A percentile compares a stretch with the other conserved stretches of the same genome.
Evolutionary conservation across 73 alveolate genomes (phyloP).

Genomic region (Blepharisma stoltei): DNA sequence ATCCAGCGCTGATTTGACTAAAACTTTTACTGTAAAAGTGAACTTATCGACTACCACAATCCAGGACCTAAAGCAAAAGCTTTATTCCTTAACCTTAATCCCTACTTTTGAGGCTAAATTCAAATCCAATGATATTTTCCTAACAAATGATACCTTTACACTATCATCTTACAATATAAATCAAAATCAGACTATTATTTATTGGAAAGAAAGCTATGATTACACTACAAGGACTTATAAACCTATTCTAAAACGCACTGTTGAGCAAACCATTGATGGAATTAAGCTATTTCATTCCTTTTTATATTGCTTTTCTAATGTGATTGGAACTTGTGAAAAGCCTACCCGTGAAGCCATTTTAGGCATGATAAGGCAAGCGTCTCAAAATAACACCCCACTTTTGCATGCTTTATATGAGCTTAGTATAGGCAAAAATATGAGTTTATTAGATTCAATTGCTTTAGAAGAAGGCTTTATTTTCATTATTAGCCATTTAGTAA

Average conservation of each 20-base stretch:
- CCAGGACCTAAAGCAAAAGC: background rate
- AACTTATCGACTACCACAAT: background rate
- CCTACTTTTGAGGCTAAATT: background rate
- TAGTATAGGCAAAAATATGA: background rate
- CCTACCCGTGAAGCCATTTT: conserved; percentile 16
- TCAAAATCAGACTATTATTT: background rate
- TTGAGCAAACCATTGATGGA: background rate
- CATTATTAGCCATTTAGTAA: background rate
- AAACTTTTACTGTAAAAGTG: background rate
- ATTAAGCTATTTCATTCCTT: background rate
- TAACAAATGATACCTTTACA: background rate
- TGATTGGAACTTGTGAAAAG: background rate
- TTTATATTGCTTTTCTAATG: background rate
- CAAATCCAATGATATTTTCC: background rate
- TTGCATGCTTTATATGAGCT: background rate
- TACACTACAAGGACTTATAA: conserved; percentile 4
- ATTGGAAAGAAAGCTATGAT: background rate
- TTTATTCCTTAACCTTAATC: background rate
- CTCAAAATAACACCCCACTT: background rate
- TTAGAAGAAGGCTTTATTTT: conserved; percentile 21
- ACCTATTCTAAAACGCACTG: background rate
- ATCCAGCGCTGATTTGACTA: background rate
- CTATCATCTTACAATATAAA: background rate
- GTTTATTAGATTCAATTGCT: conserved; percentile 2
- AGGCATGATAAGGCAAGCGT: background rate